These are phyloP conservation scores for Fusarium pininemorale DNA, from an alignment of 2,329 filamentous ascomycete species.

Conservation along the genomic window DNA sequence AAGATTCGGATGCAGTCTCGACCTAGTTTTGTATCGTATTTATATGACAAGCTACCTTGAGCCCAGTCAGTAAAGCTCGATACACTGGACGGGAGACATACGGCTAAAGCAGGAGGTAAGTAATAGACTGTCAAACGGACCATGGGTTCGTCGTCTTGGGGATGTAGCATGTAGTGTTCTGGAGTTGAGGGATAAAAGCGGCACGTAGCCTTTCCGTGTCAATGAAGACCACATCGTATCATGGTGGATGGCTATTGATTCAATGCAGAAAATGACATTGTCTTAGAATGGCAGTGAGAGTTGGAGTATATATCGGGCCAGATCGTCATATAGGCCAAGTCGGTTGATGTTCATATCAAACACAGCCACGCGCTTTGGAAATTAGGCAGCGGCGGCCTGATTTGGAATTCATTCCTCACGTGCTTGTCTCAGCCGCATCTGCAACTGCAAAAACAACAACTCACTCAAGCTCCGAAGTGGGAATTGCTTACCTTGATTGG, in stretches of 20 bases:
- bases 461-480: neutral
- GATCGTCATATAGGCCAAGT: neutral
- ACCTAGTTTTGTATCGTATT: neutral
- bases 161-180: neutral
- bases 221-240: neutral
- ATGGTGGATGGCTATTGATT: neutral
- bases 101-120: fast-evolving
- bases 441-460: neutral
- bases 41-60: neutral
- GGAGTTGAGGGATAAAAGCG: neutral
- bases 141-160: fast-evolving
- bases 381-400: neutral
- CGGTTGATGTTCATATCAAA: neutral
- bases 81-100: fast-evolving
- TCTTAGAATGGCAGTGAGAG: too few relatives aligned
- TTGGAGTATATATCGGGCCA: too few relatives aligned
- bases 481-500: neutral
- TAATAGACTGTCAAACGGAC: neutral
- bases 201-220: neutral
- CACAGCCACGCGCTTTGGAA: neutral
- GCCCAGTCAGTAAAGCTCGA: fast-evolving
- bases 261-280: neutral
- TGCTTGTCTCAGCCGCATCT: neutral
- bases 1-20: neutral
- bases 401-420: neutral